Base-by-base conservation (phyloP, 768 basidiomycete genomes). In the Tricholoma terreum region DNA sequence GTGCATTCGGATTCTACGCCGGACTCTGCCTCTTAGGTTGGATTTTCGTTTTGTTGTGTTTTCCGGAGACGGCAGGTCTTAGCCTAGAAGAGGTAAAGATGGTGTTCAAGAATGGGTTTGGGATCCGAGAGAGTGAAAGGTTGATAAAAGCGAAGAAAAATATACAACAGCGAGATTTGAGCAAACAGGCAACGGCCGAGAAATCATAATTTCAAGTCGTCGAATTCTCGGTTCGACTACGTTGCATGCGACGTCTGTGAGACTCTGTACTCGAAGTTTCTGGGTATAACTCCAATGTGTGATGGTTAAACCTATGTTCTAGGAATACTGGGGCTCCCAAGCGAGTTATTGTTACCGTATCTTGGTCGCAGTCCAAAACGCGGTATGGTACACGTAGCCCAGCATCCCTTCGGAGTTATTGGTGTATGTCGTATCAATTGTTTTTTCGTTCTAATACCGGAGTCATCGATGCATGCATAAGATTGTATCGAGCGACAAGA, bases 391-490 rank as follows among this genome's bases (percentile, higher is more conserved):
- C 15, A 87, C 79, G 65, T 96, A 94, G 36, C 84, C 81, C 12
- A 98, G 78, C 89, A 97, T 89, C 8, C 85, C 86, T 61, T 84
- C 79, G 3, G 81, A 75, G 63, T 94, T 92, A 62, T 84, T 90
- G 15, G 92, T 93, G 67, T 97, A 98, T 4, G 90, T 92, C 15
- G 92, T 89, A 59, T 86, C 81, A 52, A 96, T 84, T 21, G 80
- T 84, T 54, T 78, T 77, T 73, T 97, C 93, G 60, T 94, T 85
- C 93, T 97, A 45, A 49, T 22, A 49, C 17, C 22, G 15, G 17
- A 42, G 45, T 30, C 19, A n/a, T 21, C 34, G 10, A 50, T 7
- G 27, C 48, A 48, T n/a, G 19, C 43, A 38, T 66, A 45, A 56
- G 21, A 46, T 17, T 6, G 5, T 12, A 45, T 45, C 5, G 55